Evolutionary conservation across 768 basidiomycete species (phyloP).

Genomic region (Collybia mongolica): DNA sequence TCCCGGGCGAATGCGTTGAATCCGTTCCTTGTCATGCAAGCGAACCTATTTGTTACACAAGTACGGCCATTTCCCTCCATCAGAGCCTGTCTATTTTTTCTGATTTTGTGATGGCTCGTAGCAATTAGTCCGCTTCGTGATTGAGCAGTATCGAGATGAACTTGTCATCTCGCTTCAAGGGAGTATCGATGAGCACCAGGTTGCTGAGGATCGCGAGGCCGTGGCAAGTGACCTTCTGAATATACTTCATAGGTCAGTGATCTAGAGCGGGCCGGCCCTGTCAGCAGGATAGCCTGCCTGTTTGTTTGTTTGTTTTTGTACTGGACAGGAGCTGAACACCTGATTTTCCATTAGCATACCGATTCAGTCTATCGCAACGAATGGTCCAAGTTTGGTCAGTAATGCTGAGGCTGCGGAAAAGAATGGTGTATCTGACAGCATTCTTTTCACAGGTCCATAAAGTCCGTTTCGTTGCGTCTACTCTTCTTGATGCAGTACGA

Average conservation of each 20-base stretch:
- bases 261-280: neutral
- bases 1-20: conserved; percentile 84
- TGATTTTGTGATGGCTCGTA: conserved; percentile 23
- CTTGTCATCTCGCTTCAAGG: conserved; percentile 69
- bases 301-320: neutral
- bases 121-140: conserved; percentile 93
- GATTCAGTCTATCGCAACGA: conserved; percentile 89
- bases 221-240: conserved; percentile 86
- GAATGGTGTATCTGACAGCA: conserved; percentile 12
- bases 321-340: neutral
- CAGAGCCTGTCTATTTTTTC: no score
- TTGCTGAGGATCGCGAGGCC: conserved; percentile 75
- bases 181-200: conserved; percentile 57
- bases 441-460: conserved; percentile 66
- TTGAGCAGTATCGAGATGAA: conserved; percentile 90
- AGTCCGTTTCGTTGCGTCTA: conserved; percentile 92
- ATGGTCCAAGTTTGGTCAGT: conserved; percentile 72
- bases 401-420: neutral
- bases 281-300: no score
- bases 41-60: conserved; percentile 91
- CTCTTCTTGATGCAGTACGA: conserved; percentile 79
- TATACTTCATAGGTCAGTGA: conserved; percentile 71
- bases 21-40: conserved; percentile 89
- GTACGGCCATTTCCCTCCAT: conserved; percentile 34
- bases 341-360: conserved; percentile 59